A percentile compares a stretch with the other conserved stretches of the same genome.
Evolutionary conservation across 306 rosid species (phyloP).

Genomic region (Herpetospermum pedunculosum): DNA sequence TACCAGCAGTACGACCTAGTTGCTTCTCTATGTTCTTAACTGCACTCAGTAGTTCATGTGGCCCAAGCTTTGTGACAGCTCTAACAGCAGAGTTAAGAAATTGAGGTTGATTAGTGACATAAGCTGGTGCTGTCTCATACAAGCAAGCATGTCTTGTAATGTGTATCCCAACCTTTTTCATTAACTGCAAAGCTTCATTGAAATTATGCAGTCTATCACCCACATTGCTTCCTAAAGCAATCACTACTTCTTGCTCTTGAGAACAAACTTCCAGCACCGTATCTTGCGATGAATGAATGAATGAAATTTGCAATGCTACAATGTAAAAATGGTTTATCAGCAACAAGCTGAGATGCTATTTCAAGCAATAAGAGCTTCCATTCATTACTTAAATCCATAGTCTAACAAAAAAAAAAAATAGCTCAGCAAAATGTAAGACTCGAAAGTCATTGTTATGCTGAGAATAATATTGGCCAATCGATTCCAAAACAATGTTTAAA

Average conservation of each 20-base stretch:
- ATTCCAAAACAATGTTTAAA: background rate
- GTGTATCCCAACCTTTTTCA: conserved; percentile 59
- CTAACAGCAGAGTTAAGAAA: conserved; percentile 88
- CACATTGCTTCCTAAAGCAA: conserved; percentile 88
- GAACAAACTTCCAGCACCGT: conserved; percentile 44
- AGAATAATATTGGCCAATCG: background rate
- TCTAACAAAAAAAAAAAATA: background rate
- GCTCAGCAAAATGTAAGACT: background rate
- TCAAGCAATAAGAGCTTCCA: background rate
- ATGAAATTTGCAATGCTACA: conserved; percentile 33
- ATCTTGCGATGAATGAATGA: conserved; percentile 32
- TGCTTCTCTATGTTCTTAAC: conserved; percentile 67
- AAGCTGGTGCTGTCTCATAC: conserved; percentile 88
- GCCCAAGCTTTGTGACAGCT: conserved; percentile 71
- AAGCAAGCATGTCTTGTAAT: conserved; percentile 70
- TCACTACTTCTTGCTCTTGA: conserved; percentile 72
- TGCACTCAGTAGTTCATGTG: conserved; percentile 61
- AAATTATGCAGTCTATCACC: conserved; percentile 70
- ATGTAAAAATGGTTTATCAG: conserved; percentile 16
- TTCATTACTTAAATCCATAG: background rate
- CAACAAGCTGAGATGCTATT: conserved; percentile 1
- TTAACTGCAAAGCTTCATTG: conserved; percentile 58
- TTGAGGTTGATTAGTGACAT: conserved; percentile 72
- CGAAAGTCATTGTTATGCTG: background rate
- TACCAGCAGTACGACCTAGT: conserved; percentile 58